Base-by-base conservation (phyloP, 352 stramenopile genomes). In the Pythium aphanidermatum region DNA sequence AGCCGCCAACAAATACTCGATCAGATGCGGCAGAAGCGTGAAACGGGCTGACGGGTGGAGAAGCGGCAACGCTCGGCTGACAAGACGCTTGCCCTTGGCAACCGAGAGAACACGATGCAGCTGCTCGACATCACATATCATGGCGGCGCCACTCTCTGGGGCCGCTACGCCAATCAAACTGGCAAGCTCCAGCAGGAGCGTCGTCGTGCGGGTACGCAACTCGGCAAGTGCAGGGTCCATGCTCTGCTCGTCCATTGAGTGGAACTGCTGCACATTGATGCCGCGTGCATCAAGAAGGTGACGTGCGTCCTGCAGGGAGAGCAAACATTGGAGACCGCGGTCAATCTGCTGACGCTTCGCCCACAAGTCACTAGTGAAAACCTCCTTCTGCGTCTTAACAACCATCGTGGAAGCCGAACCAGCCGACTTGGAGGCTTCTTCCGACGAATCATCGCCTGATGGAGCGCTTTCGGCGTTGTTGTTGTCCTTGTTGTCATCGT, bases 261-360 rank as follows among this genome's bases (percentile, higher is more conserved):
- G 82, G 51, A 93, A 93, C 39, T 90, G 73, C 58, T 90, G 78
- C 21, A 92, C 82, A 36, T 92, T 90, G 26, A 93, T 78, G 17
- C 78, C 74, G 17, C 82, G 78, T 7, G 82, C 82, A 37, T 93
- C 82, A 20, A 93, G 53, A 27, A 93, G 55, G 35, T 92, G 82
- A 27, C 82, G 82, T 4, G 79, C 82, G 17, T 93, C 82, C 43
- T 93, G 76, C 14, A 93, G 55, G 9, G 82, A 86, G 28, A 93
- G 43, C 46, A 93, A 50, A 37, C 79, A 87, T 34, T 88, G 68
- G 48, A 89, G 68, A 4, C 79, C 79, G 13, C 76, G 73, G 44
- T 91, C 74, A 26, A 93, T 72, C 26, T 83, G 63, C 28, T 83
- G 62, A n/a, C 78, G 82, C 34, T 77, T 63, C 32, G 59, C 56